Evolutionary conservation across 176 grass and related monocot genomes (phyloP).

Genomic region (Oryza coarctata): DNA sequence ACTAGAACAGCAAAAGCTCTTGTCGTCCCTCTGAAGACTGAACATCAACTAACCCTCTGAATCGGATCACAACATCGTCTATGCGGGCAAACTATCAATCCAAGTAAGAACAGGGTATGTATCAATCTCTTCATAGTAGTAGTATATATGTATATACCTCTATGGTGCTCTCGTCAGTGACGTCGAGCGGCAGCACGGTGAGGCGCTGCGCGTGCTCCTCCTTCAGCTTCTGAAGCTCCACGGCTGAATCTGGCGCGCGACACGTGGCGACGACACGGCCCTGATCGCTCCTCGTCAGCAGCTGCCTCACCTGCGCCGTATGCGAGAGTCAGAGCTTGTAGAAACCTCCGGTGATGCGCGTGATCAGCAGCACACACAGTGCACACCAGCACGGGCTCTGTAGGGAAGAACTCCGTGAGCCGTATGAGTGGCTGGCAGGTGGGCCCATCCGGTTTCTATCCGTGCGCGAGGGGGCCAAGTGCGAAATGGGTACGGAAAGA

Average conservation of each 20-base stretch:
- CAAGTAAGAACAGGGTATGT: no score
- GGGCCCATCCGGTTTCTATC: not conserved
- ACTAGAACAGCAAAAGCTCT: not conserved
- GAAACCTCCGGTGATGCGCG: not conserved
- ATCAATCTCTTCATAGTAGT: not conserved
- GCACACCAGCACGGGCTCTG: not conserved
- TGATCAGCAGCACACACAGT: not conserved
- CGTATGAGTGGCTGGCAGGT: not conserved
- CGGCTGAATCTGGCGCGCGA: conserved; percentile 49
- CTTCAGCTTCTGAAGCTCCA: conserved; percentile 57
- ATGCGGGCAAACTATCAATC: no score
- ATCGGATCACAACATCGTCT: not conserved
- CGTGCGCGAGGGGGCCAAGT: not conserved
- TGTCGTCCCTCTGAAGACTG: not conserved
- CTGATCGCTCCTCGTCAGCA: conserved; percentile 53
- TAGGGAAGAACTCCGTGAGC: not conserved
- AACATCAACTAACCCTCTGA: not conserved
- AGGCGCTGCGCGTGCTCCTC: conserved; percentile 52
- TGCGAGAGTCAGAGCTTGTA: not conserved
- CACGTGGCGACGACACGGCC: conserved; percentile 74
- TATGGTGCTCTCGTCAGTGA: conserved; percentile 75
- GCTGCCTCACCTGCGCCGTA: conserved; percentile 63
- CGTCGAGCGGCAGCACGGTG: conserved; percentile 72
- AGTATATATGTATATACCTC: conserved; percentile 36
- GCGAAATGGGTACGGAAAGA: not conserved